These are phyloP conservation scores for Mucor piriformis DNA, from an alignment of 371 early-diverging fungal genomes.

Conservation along the genomic window DNA sequence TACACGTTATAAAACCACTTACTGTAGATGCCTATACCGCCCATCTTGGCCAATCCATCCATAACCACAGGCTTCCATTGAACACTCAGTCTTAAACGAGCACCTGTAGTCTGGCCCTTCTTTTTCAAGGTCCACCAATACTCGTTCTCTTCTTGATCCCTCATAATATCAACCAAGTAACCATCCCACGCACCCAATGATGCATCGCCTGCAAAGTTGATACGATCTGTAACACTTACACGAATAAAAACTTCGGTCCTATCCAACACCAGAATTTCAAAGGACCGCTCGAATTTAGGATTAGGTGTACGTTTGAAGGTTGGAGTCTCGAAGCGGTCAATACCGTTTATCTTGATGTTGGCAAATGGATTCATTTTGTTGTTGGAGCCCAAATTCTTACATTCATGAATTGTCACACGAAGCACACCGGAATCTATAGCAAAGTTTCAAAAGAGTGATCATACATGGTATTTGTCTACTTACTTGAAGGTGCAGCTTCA, in stretches of 20 bases:
- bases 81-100: constrained; percentile 48
- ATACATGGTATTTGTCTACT: too few relatives aligned
- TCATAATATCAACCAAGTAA: constrained; percentile 40
- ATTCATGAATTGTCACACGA: constrained; percentile 58
- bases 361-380: constrained; percentile 51
- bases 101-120: constrained; percentile 29
- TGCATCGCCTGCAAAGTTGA: constrained; percentile 28
- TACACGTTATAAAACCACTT: too few relatives aligned
- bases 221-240: constrained; percentile 25
- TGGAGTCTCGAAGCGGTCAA: constrained; percentile 43
- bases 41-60: constrained; percentile 39
- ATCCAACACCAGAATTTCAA: constrained; percentile 52
- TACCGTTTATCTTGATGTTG: constrained; percentile 47
- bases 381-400: constrained; percentile 39
- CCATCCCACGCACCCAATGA: constrained; percentile 47
- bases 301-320: constrained; percentile 46
- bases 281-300: constrained; percentile 50
- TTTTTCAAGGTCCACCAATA: constrained; percentile 48
- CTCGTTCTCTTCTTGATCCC: constrained; percentile 37
- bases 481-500: constrained; percentile 64
- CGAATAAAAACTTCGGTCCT: constrained; percentile 37
- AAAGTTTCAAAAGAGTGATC: too few relatives aligned
- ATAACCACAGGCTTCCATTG: constrained; percentile 63
- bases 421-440: constrained; percentile 55
- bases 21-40: constrained; percentile 43